Evolutionary conservation across 1,284 basidiomycete genomes (phyloP), one percentile per base, ranked within the genome.

Genomic region (Ustilago tritici): DNA sequence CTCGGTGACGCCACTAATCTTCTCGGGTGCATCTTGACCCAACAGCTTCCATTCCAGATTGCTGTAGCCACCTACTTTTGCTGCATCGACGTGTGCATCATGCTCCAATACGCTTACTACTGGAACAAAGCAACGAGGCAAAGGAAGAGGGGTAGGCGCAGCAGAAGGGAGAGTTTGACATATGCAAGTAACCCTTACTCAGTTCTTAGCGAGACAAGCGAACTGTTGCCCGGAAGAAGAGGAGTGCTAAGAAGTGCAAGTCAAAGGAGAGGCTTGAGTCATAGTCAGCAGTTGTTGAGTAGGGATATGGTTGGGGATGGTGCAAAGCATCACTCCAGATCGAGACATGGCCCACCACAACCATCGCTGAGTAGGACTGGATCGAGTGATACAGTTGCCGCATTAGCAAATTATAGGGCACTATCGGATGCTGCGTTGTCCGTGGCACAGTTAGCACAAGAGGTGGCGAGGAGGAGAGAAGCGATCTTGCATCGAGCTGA

Each of bases 1-100:
- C 59, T 76, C n/a, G 84, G 84, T 19, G 84, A 86, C 58, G 65
- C 78, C 3, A 84, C 84, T n/a, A 86, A 85, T 50, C 65, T 86
- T 28, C 58, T 85, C 35, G 85, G 85, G 6, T 62, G 79, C 53
- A 34, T 85, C 19, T 66, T 86, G 4, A 86, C 85, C 2, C 62
- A 82, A 12, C 85, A 86, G 65, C 71, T 84, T 2, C 73, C 79
- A 6, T 84, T 86, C 23, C 85, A 86, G 67, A 78, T 83, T 41
- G 74, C 82, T 4, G 79, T 85, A 1, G 82, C 82, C 0, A 70
- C 68, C 31, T 83, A 83, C 66, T 84, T 84, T 54, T 84, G 82
- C 72, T 69, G 68, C 65, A 70, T 84, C 31, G 82, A 84, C 43
- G 60, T 70, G 11, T 75, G 74, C 62, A 78, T 84, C 52, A 56